Evolutionary conservation across 805 yeast genomes (phyloP).

Genomic region (Candida succiphila): DNA sequence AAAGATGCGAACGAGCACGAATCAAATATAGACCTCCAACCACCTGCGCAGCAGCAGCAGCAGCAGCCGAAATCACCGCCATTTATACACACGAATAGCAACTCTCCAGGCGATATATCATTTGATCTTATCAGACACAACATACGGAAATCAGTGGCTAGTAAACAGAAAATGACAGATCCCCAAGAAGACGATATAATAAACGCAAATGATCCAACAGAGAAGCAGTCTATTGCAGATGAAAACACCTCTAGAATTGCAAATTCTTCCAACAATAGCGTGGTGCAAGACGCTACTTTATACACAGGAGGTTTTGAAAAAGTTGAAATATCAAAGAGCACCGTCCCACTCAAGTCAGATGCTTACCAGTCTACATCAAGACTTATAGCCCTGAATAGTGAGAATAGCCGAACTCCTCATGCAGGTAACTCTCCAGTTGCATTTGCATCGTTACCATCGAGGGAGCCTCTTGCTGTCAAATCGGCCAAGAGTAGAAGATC

Average conservation of each 20-base stretch:
- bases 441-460: slow-evolving; percentile 22
- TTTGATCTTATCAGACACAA: neutral
- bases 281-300: slow-evolving; percentile 13
- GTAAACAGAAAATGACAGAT: neutral
- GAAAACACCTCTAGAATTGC: no score
- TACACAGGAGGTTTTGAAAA: slow-evolving; percentile 19
- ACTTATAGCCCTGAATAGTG: slow-evolving; percentile 7
- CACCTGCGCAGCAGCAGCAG: neutral
- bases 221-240: no score
- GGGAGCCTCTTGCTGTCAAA: slow-evolving; percentile 21
- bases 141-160: neutral
- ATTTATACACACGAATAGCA: neutral
- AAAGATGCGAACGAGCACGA: no score
- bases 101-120: neutral
- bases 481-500: slow-evolving; percentile 4
- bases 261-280: no score
- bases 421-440: slow-evolving; percentile 19
- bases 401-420: slow-evolving; percentile 13
- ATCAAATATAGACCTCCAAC: no score
- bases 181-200: no score
- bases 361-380: slow-evolving; percentile 1
- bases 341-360: slow-evolving; percentile 13
- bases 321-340: slow-evolving; percentile 17
- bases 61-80: neutral
- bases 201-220: no score